These are phyloP conservation scores for Platismatia glauca DNA, from an alignment of 495 filamentous ascomycete species.

Conservation along the genomic window DNA sequence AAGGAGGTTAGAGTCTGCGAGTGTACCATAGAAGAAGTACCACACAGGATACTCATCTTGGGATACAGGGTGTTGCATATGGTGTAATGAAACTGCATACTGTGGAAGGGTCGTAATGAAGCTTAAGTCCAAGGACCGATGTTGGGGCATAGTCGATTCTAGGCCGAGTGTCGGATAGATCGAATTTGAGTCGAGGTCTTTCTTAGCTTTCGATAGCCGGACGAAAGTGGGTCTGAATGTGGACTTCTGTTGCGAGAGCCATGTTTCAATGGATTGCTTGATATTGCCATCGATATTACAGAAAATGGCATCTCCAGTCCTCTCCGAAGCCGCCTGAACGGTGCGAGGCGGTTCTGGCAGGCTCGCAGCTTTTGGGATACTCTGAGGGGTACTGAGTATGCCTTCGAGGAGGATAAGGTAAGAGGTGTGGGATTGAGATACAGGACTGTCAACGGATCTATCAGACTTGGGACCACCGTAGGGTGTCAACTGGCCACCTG, in stretches of 20 bases:
- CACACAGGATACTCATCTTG: slow-evolving; percentile 37
- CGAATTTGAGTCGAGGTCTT: slow-evolving; percentile 29
- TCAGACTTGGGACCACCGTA: background rate
- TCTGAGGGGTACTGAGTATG: slow-evolving; percentile 10
- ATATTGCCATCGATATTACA: slow-evolving; percentile 22
- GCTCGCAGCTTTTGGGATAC: slow-evolving; percentile 18
- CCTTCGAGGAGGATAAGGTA: slow-evolving; percentile 30
- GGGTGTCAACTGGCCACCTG: background rate
- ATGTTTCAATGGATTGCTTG: slow-evolving; percentile 19
- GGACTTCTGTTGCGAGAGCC: slow-evolving; percentile 12
- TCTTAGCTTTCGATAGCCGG: slow-evolving; percentile 28
- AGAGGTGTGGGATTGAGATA: slow-evolving; percentile 10
- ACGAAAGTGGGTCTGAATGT: slow-evolving; percentile 28
- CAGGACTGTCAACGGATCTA: background rate
- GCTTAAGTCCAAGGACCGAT: slow-evolving; percentile 3
- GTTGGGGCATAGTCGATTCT: slow-evolving; percentile 26
- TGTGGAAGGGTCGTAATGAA: slow-evolving; percentile 15
- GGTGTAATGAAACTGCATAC: background rate
- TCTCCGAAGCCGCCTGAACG: slow-evolving; percentile 16
- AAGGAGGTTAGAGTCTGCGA: slow-evolving; percentile 27
- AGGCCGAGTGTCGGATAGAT: slow-evolving; percentile 34
- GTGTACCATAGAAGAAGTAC: slow-evolving; percentile 37
- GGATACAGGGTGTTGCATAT: background rate
- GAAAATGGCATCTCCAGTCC: slow-evolving; percentile 16
- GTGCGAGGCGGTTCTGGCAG: slow-evolving; percentile 7